A percentile compares a stretch with the other conserved stretches of the same genome.
Evolutionary conservation across 75 land plant species (phyloP).

Genomic region (Gnetum montanum): DNA sequence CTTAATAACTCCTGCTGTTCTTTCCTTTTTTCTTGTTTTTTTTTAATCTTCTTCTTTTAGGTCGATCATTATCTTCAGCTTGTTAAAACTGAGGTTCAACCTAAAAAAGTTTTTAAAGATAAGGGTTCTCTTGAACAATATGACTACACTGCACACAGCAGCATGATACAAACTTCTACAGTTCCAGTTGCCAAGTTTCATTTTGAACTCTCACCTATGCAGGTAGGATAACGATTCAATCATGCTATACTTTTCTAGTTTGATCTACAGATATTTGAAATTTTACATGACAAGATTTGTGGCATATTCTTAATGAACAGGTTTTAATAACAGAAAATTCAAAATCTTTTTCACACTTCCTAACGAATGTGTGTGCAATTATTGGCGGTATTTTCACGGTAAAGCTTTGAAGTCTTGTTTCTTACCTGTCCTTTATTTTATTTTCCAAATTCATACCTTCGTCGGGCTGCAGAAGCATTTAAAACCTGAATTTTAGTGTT

Average conservation of each 20-base stretch:
- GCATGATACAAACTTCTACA: constrained; percentile 45
- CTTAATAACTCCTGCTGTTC: too few species aligned
- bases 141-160: constrained; percentile 96
- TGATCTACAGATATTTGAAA: neutral
- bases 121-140: constrained; percentile 58
- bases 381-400: constrained; percentile 99
- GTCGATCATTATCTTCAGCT: constrained; percentile 95
- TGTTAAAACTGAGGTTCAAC: constrained; percentile 87
- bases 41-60: too few species aligned
- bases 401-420: constrained; percentile 4
- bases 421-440: neutral
- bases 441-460: too few species aligned
- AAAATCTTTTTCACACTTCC: constrained; percentile 90
- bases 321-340: constrained; percentile 66
- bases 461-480: too few species aligned
- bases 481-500: too few species aligned
- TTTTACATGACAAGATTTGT: too few species aligned
- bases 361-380: constrained; percentile 96
- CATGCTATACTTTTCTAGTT: neutral
- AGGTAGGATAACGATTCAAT: constrained; percentile 52
- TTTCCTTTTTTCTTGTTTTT: too few species aligned
- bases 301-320: constrained; percentile 42
- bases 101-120: constrained; percentile 24
- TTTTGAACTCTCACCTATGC: constrained; percentile 94
- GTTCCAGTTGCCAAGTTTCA: constrained; percentile 95